A percentile compares a stretch with the other conserved stretches of the same genome.
These are phyloP conservation scores for Clathrus columnatus DNA, from an alignment of 768 basidiomycete species.

Conservation along the genomic window DNA sequence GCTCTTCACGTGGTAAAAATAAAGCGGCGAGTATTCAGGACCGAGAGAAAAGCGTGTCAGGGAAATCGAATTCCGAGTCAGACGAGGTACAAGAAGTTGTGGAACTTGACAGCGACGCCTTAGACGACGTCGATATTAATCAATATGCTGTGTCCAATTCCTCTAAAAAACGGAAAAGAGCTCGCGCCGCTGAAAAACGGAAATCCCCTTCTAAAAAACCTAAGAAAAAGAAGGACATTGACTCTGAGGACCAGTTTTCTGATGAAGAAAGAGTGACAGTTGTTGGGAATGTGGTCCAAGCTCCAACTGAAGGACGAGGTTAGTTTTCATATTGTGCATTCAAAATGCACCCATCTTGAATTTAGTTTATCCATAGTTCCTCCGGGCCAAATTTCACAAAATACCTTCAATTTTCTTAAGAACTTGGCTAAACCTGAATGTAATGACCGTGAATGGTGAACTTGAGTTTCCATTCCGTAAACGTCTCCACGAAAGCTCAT, in stretches of 20 bases:
- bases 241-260: conserved; percentile 20
- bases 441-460: conserved; percentile 80
- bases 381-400: conserved; percentile 77
- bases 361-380: conserved; percentile 46
- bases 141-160: conserved; percentile 7
- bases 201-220: conserved; percentile 11
- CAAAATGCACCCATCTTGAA: not conserved
- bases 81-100: conserved; percentile 9
- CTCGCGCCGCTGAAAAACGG: conserved; percentile 9
- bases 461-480: not conserved
- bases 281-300: conserved; percentile 69
- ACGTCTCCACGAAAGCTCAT: not conserved
- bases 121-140: conserved; percentile 28
- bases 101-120: conserved; percentile 27
- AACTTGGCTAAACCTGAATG: conserved; percentile 64
- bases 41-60: conserved; percentile 16
- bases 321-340: conserved; percentile 16
- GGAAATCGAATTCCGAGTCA: not conserved
- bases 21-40: conserved; percentile 19
- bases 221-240: conserved; percentile 16
- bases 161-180: conserved; percentile 24
- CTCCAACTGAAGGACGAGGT: conserved; percentile 80
- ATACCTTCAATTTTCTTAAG: conserved; percentile 70
- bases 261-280: conserved; percentile 57
- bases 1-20: conserved; percentile 12